Conservation (phyloP, 306 rosid species). For the Pterocarpus macrocarpus region DNA sequence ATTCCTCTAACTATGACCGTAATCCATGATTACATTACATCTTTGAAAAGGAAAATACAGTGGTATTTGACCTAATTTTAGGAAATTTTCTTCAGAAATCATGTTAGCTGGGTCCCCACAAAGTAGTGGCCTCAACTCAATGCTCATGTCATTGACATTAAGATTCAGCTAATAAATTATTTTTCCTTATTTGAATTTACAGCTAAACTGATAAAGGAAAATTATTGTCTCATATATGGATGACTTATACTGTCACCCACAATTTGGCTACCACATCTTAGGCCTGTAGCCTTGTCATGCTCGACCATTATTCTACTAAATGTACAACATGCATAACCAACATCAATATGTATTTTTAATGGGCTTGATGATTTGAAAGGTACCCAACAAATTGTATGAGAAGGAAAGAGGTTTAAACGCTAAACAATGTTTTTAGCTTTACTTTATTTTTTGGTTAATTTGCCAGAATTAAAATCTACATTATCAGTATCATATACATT, state of each 20-base stretch:
- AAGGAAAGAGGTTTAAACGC: conserved; percentile 17
- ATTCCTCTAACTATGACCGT: conserved; percentile 56
- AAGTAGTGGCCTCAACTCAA: conserved; percentile 51
- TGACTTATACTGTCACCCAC: conserved; percentile 51
- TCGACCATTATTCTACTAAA: conserved; percentile 30
- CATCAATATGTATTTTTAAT: background rate
- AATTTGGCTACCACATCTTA: conserved; percentile 51
- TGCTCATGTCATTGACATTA: conserved; percentile 51
- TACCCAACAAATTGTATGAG: conserved; percentile 46
- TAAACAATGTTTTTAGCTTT: background rate
- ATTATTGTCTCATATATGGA: conserved; percentile 45
- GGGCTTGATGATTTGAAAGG: conserved; percentile 19
- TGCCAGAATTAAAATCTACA: conserved; percentile 46
- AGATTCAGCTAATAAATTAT: conserved; percentile 42
- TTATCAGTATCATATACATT: background rate
- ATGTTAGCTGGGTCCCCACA: conserved; percentile 68
- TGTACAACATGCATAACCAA: conserved; percentile 22
- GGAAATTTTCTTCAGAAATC: conserved; percentile 54
- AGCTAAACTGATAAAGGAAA: conserved; percentile 37
- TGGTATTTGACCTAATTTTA: conserved; percentile 52
- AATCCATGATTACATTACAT: conserved; percentile 54
- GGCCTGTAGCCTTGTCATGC: conserved; percentile 26
- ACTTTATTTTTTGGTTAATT: background rate
- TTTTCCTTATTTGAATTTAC: conserved; percentile 16
- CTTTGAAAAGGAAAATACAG: conserved; percentile 57